These are phyloP conservation scores for Eucalyptus curtisii DNA, from an alignment of 345 rosid genomes.

Conservation along the genomic window DNA sequence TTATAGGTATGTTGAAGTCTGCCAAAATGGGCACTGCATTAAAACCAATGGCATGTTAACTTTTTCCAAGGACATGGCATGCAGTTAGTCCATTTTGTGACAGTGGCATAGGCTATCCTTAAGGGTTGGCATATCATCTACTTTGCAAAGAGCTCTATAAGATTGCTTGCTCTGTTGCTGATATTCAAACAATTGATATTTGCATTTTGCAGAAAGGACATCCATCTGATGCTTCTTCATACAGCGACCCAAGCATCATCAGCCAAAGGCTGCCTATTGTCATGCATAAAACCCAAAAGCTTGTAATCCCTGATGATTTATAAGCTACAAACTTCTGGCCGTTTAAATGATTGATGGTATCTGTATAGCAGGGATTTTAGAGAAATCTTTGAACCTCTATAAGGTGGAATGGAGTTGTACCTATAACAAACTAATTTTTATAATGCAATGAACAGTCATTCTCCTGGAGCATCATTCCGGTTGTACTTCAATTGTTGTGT, in stretches of 20 bases:
- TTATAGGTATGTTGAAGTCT: not conserved
- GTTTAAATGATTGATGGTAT: not conserved
- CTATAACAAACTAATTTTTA: not conserved
- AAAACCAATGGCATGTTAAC: not conserved
- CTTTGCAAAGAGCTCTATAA: not conserved
- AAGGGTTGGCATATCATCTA: not conserved
- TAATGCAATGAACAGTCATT: not conserved
- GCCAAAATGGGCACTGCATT: not conserved
- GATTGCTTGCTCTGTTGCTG: not conserved
- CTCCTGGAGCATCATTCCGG: not conserved
- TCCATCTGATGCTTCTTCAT: slow-evolving; percentile 66
- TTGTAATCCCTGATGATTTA: slow-evolving; percentile 29
- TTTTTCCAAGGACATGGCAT: not conserved
- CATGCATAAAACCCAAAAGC: slow-evolving; percentile 63
- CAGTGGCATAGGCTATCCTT: not conserved
- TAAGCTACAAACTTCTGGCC: slow-evolving; percentile 6
- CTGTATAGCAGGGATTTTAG: not conserved
- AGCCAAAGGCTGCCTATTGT: slow-evolving; percentile 80
- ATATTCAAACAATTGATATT: not conserved
- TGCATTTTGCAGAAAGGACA: slow-evolving; percentile 71
- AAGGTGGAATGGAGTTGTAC: not conserved
- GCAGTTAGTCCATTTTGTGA: not conserved
- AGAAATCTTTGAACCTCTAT: not conserved
- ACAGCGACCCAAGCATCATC: slow-evolving; percentile 75
- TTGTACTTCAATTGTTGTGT: not conserved